A percentile compares a stretch with the other conserved stretches of the same genome.
phyloP scores from a whole-genome alignment of 371 early-diverging fungal genomes.

The Mucor mucedo region DNA sequence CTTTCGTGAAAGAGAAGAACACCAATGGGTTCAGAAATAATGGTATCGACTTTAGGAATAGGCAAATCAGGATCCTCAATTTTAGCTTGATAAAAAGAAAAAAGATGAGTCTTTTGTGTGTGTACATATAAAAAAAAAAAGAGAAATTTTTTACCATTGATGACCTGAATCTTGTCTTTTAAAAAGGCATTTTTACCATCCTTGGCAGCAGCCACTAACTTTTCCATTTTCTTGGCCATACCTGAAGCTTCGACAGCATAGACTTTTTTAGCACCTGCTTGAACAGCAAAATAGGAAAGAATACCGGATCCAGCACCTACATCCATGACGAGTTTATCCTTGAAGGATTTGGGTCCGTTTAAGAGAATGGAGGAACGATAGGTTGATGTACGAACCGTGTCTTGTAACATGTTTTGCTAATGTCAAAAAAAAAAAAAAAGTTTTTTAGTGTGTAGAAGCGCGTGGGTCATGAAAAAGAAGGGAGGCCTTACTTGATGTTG shows the following conservation, averaged over 20 bases:
- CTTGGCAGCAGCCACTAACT: conserved; percentile 69
- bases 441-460: too few relatives aligned
- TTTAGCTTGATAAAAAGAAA: conserved; percentile 62
- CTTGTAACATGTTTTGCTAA: conserved; percentile 98
- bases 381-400: conserved; percentile 92
- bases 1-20: conserved; percentile 95
- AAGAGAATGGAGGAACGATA: conserved; percentile 89
- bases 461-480: not conserved
- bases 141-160: too few relatives aligned
- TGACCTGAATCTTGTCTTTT: conserved; percentile 79
- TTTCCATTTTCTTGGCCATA: conserved; percentile 91
- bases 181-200: conserved; percentile 78
- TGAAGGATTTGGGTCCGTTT: conserved; percentile 76
- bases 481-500: conserved; percentile 84
- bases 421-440: conserved; percentile 4
- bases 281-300: conserved; percentile 92
- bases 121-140: too few relatives aligned
- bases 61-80: conserved; percentile 80
- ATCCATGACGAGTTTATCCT: conserved; percentile 88
- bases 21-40: conserved; percentile 96
- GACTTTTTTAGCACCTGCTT: conserved; percentile 90
- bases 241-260: conserved; percentile 96
- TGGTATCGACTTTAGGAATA: conserved; percentile 86
- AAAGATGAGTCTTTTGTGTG: not conserved
- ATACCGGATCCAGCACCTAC: conserved; percentile 97